Evolutionary conservation across 768 basidiomycete species (phyloP).

Genomic region (Boletus sp.): DNA sequence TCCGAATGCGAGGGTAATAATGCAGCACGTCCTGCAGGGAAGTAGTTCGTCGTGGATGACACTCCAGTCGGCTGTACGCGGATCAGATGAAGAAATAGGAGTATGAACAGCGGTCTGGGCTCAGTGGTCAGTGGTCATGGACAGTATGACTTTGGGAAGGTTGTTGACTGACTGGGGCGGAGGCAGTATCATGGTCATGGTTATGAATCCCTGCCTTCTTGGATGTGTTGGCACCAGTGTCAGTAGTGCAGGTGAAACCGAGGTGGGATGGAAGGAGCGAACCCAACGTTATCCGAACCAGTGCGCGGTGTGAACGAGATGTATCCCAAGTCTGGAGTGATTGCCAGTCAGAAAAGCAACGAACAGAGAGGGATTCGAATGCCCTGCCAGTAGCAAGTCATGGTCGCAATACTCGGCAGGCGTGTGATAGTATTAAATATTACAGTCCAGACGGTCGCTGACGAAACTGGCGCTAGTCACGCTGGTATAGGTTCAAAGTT

Average conservation of each 20-base stretch:
- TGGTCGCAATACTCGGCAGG: background rate
- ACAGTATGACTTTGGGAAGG: background rate
- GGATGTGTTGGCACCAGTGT: background rate
- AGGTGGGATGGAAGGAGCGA: background rate
- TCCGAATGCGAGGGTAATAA: background rate
- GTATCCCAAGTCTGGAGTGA: background rate
- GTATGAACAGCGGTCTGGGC: constrained; percentile 7
- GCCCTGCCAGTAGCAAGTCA: background rate
- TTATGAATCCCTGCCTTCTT: background rate
- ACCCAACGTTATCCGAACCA: background rate
- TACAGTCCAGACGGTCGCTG: background rate
- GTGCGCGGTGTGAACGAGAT: background rate
- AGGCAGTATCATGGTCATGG: background rate
- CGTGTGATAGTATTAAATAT: constrained; percentile 11
- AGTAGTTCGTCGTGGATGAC: constrained; percentile 1
- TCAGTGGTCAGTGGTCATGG: constrained; percentile 1
- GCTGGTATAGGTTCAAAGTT: background rate
- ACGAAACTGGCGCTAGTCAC: constrained; percentile 4
- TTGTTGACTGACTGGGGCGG: background rate
- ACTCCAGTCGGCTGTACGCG: constrained; percentile 3
- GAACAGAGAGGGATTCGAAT: no score
- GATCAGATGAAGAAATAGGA: constrained; percentile 19
- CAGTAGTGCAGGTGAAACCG: background rate
- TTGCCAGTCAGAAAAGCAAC: background rate
- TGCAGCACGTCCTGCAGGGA: constrained; percentile 4